These are phyloP conservation scores for Senna siamea DNA, from an alignment of 306 rosid genomes.

Conservation along the genomic window DNA sequence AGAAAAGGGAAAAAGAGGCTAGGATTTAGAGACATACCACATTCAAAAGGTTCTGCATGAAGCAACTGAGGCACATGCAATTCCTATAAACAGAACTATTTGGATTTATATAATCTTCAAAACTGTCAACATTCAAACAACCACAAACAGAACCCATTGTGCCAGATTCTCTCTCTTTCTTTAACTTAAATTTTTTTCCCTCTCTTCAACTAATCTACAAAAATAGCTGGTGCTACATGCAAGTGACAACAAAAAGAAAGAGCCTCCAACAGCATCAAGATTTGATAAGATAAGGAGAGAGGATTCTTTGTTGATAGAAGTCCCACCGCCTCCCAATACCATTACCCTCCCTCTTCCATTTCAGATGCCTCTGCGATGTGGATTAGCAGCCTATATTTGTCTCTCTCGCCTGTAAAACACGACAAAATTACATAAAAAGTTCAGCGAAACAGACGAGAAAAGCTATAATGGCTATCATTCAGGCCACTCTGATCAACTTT, in stretches of 20 bases:
- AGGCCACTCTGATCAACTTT: conserved; percentile 22
- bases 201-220: conserved; percentile 44
- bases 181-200: conserved; percentile 37
- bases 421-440: conserved; percentile 34
- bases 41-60: conserved; percentile 67
- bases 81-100: conserved; percentile 73
- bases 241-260: conserved; percentile 31
- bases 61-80: conserved; percentile 79
- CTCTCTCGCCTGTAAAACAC: conserved; percentile 58
- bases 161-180: conserved; percentile 54
- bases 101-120: conserved; percentile 89
- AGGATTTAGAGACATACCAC: conserved; percentile 57
- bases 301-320: conserved; percentile 73
- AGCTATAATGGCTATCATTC: conserved; percentile 21
- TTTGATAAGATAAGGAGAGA: conserved; percentile 45
- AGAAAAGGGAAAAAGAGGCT: conserved; percentile 17
- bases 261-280: conserved; percentile 39
- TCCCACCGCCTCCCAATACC: conserved; percentile 59
- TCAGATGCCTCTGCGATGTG: conserved; percentile 37
- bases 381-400: conserved; percentile 16
- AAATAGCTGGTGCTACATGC: conserved; percentile 36
- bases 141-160: conserved; percentile 95
- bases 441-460: conserved; percentile 27
- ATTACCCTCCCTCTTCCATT: conserved; percentile 66
- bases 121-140: conserved; percentile 68